Percentiles rank a stretch among this genome's conserved stretches.
These are phyloP conservation scores for Schwanniomyces vanrijiae DNA, from an alignment of 805 yeast genomes.

Conservation along the genomic window DNA sequence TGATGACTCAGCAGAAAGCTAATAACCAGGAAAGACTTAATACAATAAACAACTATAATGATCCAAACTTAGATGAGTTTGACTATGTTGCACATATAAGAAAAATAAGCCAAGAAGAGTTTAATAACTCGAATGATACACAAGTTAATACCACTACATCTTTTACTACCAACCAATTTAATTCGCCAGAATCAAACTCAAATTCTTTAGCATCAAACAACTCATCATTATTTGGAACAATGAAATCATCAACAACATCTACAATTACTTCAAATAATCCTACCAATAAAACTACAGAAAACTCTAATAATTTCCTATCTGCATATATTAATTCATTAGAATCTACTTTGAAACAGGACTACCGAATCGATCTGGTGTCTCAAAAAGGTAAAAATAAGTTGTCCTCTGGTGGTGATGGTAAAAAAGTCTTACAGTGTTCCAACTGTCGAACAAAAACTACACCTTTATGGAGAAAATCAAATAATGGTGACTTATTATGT, in stretches of 20 bases:
- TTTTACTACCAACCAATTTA: slow-evolving; percentile 3
- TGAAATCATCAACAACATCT: slow-evolving; percentile 5
- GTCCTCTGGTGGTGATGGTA: slow-evolving; percentile 4
- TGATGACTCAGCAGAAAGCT: slow-evolving; percentile 10
- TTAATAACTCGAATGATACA: background rate
- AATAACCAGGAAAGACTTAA: background rate
- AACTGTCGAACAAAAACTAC: slow-evolving; percentile 46
- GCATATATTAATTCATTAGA: slow-evolving; percentile 41
- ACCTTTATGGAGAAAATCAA: slow-evolving; percentile 45
- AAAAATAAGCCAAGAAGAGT: slow-evolving; percentile 39
- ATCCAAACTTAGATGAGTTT: slow-evolving; percentile 38
- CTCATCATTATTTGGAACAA: slow-evolving; percentile 11
- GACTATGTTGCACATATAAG: slow-evolving; percentile 48
- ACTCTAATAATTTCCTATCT: slow-evolving; percentile 27
- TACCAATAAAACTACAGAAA: slow-evolving; percentile 2
- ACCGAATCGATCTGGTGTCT: slow-evolving; percentile 10
- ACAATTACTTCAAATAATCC: slow-evolving; percentile 1
- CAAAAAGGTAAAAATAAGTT: slow-evolving; percentile 6
- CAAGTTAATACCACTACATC: slow-evolving; percentile 1
- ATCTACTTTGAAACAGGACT: slow-evolving; percentile 31
- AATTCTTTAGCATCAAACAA: slow-evolving; percentile 11
- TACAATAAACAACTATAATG: slow-evolving; percentile 8
- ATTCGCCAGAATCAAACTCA: slow-evolving; percentile 13
- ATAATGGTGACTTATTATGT: slow-evolving; percentile 42
- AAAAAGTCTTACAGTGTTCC: slow-evolving; percentile 34